Conservation (phyloP, 1,284 basidiomycete species). For the Clitocybe nebularis region DNA sequence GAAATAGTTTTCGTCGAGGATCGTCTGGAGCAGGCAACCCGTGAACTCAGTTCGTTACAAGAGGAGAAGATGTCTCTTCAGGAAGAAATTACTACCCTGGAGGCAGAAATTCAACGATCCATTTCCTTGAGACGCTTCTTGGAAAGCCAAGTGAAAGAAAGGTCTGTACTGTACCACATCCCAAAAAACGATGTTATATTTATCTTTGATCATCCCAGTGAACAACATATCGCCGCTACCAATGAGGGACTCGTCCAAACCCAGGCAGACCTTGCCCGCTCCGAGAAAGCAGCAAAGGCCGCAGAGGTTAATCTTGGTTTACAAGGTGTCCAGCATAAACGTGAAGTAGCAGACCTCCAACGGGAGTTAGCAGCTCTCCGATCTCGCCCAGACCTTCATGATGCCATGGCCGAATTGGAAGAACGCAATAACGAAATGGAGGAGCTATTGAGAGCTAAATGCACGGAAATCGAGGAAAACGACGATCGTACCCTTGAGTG, state of each 20-base stretch:
- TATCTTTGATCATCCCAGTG: constrained; percentile 32
- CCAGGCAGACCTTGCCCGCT: constrained; percentile 39
- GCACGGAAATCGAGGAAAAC: constrained; percentile 76
- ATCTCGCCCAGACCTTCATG: constrained; percentile 49
- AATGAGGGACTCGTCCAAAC: constrained; percentile 44
- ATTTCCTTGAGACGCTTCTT: constrained; percentile 55
- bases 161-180: constrained; percentile 31
- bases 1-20: constrained; percentile 12
- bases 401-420: constrained; percentile 54
- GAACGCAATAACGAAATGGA: constrained; percentile 74
- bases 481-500: constrained; percentile 77
- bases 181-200: constrained; percentile 9
- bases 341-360: constrained; percentile 52
- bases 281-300: constrained; percentile 55
- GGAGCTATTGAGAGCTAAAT: constrained; percentile 60
- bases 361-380: constrained; percentile 52
- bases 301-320: constrained; percentile 63
- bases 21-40: constrained; percentile 11
- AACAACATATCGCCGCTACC: constrained; percentile 39
- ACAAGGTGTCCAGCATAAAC: constrained; percentile 59
- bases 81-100: constrained; percentile 50
- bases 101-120: constrained; percentile 60
- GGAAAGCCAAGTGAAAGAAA: constrained; percentile 58
- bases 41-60: constrained; percentile 28
- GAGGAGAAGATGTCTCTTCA: constrained; percentile 50